Base-by-base conservation (phyloP, 768 basidiomycete species). In the Termitomyces sp. region DNA sequence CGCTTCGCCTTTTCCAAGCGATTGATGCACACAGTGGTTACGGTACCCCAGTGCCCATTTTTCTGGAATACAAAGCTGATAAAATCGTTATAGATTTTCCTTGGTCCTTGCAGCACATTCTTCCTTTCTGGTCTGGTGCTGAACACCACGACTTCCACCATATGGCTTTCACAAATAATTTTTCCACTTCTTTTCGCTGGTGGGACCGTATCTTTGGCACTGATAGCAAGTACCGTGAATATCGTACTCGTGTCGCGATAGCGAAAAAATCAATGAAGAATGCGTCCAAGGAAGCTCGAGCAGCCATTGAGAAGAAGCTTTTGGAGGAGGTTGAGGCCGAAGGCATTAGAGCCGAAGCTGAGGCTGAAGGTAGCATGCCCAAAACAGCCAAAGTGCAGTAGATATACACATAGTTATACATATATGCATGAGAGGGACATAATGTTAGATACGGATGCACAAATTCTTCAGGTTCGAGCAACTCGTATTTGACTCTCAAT, bases 61-160 rank as follows among this genome's bases (percentile, higher is more conserved):
- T 32, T 41, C 28, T n/a, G 24, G 26, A 36, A 51, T 43, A 50
- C 55, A 13, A 49, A 26, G 14, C 55, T 60, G 36, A 48, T 43
- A 32, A 13, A 60, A 20, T 28, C 18, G 35, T 32, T 44, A 43
- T 45, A 89, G 92, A 98, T 71, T 99, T 99, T 83, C 96, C 97
- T 0, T 98, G 94, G 95, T 95, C 92, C 5, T 79, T 98, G 55
- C 88, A 93, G 63, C 85, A 95, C 76, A 85, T 93, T 63, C 59
- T 98, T 33, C 94, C 94, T 2, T 91, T 98, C 81, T 98, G 95
- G 95, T 89, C 91, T 7, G 95, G 96, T 40, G 94, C 94, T 0
- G 96, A 98, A 66, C 93, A 96, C 74, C 95, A 97, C 70, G 95
- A 98, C 68, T 98, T 94, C 84, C 96, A 98, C 73, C 96, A 99